Base-by-base conservation (phyloP, 169 alveolate genomes). In the Cytauxzoon felis region DNA sequence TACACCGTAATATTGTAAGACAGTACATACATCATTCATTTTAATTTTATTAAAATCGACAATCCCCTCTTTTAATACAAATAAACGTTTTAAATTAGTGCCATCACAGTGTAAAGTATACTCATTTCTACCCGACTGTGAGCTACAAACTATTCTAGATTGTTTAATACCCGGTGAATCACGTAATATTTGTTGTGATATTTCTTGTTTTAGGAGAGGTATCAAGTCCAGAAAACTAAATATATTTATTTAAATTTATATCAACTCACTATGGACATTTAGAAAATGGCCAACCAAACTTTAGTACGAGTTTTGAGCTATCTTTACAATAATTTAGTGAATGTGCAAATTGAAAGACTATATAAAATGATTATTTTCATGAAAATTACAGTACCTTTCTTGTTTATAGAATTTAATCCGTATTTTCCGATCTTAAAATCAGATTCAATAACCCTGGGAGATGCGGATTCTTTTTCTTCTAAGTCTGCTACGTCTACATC, bases 1-100 rank as follows among this genome's bases (percentile, higher is more conserved):
- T 26, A 95, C 90, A n/a, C 99, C 99, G 84, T 95, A 97, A 21
- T 90, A 86, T 58, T 93, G 88, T 61, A 92, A 75, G 18, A 94
- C 93, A 4, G 98, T 90, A 29, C 88, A 91, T 6, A 95, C 93
- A 71, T 95, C 98, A 88, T 97, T 97, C 3, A 97, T 84, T 54
- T 90, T 84, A 26, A 96, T 80, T 71, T 89, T 90, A 72, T 92
- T 90, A 43, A 90, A 86, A 69, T 93, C 96, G 30, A 96, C 76
- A 50, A 81, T 80, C 56, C 88, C 92, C 49, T 76, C 81, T 56
- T 49, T 66, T n/a, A 87, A 57, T 53, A 65, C 66, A 18, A 58
- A 78, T 24, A 93, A 61, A 34, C 88, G 88, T 57, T 87, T 88
- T 67, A 92, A 81, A 66, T 95, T 93, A n/a, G 87, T 81, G 16